Evolutionary conservation across 1,139 yeast genomes (phyloP), one percentile per base, ranked within the genome.

Genomic region (Candida sp.): DNA sequence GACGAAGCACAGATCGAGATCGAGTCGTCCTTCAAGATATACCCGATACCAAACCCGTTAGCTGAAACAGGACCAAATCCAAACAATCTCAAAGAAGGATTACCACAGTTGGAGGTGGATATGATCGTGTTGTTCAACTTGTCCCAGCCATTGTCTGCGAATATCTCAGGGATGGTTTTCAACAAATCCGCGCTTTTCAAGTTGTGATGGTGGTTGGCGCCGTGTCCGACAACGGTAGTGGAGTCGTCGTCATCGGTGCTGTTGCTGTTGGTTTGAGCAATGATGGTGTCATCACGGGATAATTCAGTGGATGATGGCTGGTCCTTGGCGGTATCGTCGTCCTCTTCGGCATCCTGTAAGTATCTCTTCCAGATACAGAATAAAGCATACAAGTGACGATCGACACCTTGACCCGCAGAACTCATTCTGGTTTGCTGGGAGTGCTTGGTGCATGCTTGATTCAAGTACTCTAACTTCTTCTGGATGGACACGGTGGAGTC

Each of bases 11-110:
- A 91, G 40, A 92, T 84, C 2, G 96, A 87, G 49, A 92, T 84
- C 4, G 94, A 86, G 63, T 90, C 91, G 52, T 84, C 91, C 67
- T 92, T 90, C 62, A 92, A 88, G 60, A 92, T 91, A 68, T 92
- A 92, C 3, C 97, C 97, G 47, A 92, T 80, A 28, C 98, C 98
- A 71, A 89, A 92, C 12, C 98, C 98, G 62, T 88, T 91, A 25
- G 96, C 86, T 33, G 91, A 82, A 5, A 90, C 93, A 3, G 97
- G 98, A 4, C 98, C 98, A 70, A 92, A 92, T 0, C 97, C 98
- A 71, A 92, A 92, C 54, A 88, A 80, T 60, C 93, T 82, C 56
- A 92, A 77, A 1, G 97, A 84, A 5, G 97, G 96, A 66, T 92
- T 92, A 50, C 97, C 97, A 63, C 82, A 77, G 53, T 71, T 69